A percentile compares a stretch with the other conserved stretches of the same genome.
phyloP scores from a whole-genome alignment of 306 rosid species.

The Calophaca sinica region DNA sequence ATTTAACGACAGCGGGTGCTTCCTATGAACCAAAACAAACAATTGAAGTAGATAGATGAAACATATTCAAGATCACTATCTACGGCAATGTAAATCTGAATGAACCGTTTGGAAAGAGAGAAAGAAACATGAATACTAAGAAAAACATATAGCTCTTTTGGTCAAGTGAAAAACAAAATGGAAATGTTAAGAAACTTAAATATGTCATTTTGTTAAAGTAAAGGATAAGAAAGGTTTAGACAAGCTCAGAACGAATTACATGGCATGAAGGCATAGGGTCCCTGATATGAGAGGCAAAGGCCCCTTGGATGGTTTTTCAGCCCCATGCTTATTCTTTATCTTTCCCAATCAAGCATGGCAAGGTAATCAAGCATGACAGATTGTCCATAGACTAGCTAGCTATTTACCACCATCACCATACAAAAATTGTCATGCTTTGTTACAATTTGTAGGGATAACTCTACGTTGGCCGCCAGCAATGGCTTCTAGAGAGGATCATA shows the following conservation, averaged over 20 bases:
- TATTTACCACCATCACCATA: background rate
- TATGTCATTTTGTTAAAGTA: constrained; percentile 16
- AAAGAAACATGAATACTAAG: constrained; percentile 27
- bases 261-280: background rate
- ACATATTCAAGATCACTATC: constrained; percentile 5
- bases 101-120: background rate
- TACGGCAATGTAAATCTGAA: background rate
- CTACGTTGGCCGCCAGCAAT: constrained; percentile 13
- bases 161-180: constrained; percentile 11
- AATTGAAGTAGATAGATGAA: constrained; percentile 19
- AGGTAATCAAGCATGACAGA: constrained; percentile 12
- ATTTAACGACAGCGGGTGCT: constrained; percentile 81
- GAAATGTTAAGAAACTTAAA: constrained; percentile 11
- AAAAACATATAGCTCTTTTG: background rate
- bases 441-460: constrained; percentile 17
- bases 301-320: constrained; percentile 14
- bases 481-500: constrained; percentile 22
- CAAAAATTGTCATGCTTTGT: background rate
- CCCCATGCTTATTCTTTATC: constrained; percentile 27
- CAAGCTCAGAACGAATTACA: constrained; percentile 1
- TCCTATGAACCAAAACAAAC: constrained; percentile 59
- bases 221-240: constrained; percentile 20
- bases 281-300: background rate
- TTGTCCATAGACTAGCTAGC: background rate
- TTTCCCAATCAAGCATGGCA: constrained; percentile 14